A percentile compares a stretch with the other conserved stretches of the same genome.
Evolutionary conservation across 2,329 filamentous ascomycete genomes (phyloP).

Genomic region (Colletotrichum sublineola): DNA sequence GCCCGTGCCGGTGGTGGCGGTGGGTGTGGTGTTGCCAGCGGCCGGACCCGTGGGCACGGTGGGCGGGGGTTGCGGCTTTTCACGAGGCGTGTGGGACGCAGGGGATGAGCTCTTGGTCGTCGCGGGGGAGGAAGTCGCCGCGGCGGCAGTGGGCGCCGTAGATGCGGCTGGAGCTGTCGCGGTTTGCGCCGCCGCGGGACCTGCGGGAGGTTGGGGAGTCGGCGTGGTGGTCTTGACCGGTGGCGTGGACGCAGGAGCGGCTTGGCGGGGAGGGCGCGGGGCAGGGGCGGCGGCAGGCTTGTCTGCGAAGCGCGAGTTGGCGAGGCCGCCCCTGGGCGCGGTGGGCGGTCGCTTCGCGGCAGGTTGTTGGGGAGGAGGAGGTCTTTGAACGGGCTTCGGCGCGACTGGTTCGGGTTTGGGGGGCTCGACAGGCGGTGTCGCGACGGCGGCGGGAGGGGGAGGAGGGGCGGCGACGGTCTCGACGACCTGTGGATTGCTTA

Average conservation of each 20-base stretch:
- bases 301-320: slow-evolving; percentile 34
- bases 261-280: slow-evolving; percentile 34
- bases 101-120: slow-evolving; percentile 23
- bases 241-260: slow-evolving; percentile 18
- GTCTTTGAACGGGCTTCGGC: slow-evolving; percentile 15
- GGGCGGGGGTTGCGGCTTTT: slow-evolving; percentile 43
- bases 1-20: slow-evolving; percentile 22
- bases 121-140: not conserved
- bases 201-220: slow-evolving; percentile 26
- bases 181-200: slow-evolving; percentile 19
- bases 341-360: slow-evolving; percentile 14
- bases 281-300: slow-evolving; percentile 35
- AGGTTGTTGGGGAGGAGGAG: slow-evolving; percentile 10
- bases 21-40: slow-evolving; percentile 21
- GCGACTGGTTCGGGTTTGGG: slow-evolving; percentile 18
- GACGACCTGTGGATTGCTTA: slow-evolving; percentile 24
- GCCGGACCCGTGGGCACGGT: slow-evolving; percentile 30
- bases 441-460: slow-evolving; percentile 27
- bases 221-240: slow-evolving; percentile 2
- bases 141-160: slow-evolving; percentile 3
- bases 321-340: slow-evolving; percentile 27
- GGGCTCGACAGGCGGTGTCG: slow-evolving; percentile 26
- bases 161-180: slow-evolving; percentile 3
- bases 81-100: slow-evolving; percentile 43
- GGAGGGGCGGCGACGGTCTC: slow-evolving; percentile 26